Base-by-base conservation (phyloP, 768 basidiomycete species). In the Rhodotorula paludigena region DNA sequence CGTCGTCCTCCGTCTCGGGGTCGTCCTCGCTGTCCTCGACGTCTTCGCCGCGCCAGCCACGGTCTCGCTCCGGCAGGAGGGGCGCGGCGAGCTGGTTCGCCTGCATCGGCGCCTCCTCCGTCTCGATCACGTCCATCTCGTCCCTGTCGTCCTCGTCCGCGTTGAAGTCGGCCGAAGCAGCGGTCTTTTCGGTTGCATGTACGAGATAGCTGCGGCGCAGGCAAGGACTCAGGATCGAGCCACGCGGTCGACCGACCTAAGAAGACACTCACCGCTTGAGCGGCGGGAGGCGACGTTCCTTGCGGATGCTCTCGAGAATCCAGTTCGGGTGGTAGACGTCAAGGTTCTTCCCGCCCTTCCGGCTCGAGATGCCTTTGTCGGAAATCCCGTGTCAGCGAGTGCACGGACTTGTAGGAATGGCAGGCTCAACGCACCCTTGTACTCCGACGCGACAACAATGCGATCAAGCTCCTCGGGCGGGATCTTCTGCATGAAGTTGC, bases 401-500 rank as follows among this genome's bases (percentile, higher is more conserved):
- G 5, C 1, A 8, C 3, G 42, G 28, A 16, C 23, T 16, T 10
- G 2, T 16, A 5, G 10, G 15, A 7, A 2, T 1, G 16, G 32
- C 20, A 1, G 41, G 36, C 23, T 25, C n/a, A n/a, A n/a, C 42
- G 12, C 6, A 28, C 47, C 45, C 12, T 30, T 39, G 47, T 45
- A 64, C 33, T 58, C 32, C 20, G 36, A 9, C 9, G 71, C 56
- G 25, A 72, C 39, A 35, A 72, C 60, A 10, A 68, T 8, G 32
- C 63, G 42, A 2, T 44, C 18, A 7, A 2, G 25, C 2, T 28
- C 47, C 14, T 20, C 20, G 1, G 16, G 21, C 5, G 53, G 63
- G n/a, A 59, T 41, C 11, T 7, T 38, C 56, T 72, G 66, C 11
- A 56, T 51, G 44, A 53, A 76, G 1, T 76, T 71, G 3, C 80